Percentiles rank a stretch among this genome's conserved stretches.
These are phyloP conservation scores for Haplosporangium sp. DNA, from an alignment of 371 early-diverging fungal species.

Conservation along the genomic window DNA sequence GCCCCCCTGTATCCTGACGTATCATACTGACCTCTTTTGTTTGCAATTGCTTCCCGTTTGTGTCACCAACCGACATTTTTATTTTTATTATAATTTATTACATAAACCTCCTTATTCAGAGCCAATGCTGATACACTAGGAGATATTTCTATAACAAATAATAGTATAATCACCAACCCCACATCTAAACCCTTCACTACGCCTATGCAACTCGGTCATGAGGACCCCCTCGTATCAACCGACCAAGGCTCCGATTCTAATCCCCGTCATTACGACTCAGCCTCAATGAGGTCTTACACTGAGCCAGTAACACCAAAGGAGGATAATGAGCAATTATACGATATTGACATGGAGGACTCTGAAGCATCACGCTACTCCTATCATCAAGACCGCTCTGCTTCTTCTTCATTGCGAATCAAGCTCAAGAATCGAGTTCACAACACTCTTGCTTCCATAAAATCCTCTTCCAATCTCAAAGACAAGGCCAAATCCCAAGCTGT, in stretches of 20 bases:
- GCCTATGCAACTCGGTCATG: slow-evolving; percentile 11
- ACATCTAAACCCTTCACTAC: slow-evolving; percentile 18
- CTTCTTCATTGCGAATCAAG: slow-evolving; percentile 35
- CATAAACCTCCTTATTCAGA: slow-evolving; percentile 9
- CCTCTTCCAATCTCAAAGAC: slow-evolving; percentile 41
- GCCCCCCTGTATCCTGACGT: slow-evolving; percentile 15
- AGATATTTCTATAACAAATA: slow-evolving; percentile 10
- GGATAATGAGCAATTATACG: slow-evolving; percentile 13
- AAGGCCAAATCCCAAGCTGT: slow-evolving; percentile 19
- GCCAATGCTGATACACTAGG: slow-evolving; percentile 14
- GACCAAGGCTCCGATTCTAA: not conserved
- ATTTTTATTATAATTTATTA: slow-evolving; percentile 9
- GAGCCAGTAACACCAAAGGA: slow-evolving; percentile 3
- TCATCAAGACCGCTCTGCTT: not conserved
- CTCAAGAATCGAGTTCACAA: slow-evolving; percentile 38
- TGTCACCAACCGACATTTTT: slow-evolving; percentile 16
- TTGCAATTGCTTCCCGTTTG: slow-evolving; percentile 26
- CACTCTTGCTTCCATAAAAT: slow-evolving; percentile 49
- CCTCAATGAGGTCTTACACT: slow-evolving; percentile 11
- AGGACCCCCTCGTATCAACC: not conserved
- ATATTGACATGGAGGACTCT: slow-evolving; percentile 38
- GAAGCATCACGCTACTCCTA: slow-evolving; percentile 8
- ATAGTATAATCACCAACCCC: slow-evolving; percentile 13
- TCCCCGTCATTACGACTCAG: not conserved
- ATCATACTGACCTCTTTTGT: slow-evolving; percentile 20